Evolutionary conservation across 2,329 filamentous ascomycete species (phyloP).

Genomic region (Colletotrichum filicis): DNA sequence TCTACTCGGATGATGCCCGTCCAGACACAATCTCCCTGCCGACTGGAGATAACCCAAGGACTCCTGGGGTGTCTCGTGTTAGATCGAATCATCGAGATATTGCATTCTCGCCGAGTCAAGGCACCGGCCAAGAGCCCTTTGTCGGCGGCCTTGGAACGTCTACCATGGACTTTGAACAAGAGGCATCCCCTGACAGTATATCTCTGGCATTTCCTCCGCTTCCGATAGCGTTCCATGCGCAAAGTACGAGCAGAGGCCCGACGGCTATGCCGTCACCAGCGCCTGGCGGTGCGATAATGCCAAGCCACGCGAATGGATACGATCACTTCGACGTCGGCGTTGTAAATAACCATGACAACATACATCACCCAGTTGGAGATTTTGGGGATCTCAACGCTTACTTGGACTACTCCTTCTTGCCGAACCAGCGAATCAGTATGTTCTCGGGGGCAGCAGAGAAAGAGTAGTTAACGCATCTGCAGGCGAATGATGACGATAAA

Average conservation of each 20-base stretch:
- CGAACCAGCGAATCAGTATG: slow-evolving; percentile 40
- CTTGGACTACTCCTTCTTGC: slow-evolving; percentile 40
- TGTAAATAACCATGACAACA: background rate
- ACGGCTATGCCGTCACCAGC: slow-evolving; percentile 32
- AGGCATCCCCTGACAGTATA: slow-evolving; percentile 40
- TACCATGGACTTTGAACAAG: slow-evolving; percentile 27
- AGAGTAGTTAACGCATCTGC: background rate
- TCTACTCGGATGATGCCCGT: slow-evolving; percentile 43
- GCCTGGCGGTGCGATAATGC: background rate
- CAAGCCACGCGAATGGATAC: background rate
- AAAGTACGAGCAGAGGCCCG: slow-evolving; percentile 27
- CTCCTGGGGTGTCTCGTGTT: background rate
- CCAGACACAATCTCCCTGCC: background rate
- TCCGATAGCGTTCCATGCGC: slow-evolving; percentile 43
- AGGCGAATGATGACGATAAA: background rate
- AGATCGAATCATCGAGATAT: background rate
- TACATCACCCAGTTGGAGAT: background rate
- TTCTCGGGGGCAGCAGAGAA: slow-evolving; percentile 34
- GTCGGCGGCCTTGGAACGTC: background rate
- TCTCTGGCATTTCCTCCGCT: slow-evolving; percentile 47
- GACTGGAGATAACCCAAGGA: background rate
- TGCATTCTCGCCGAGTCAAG: background rate
- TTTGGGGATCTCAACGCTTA: slow-evolving; percentile 39
- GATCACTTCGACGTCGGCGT: background rate
- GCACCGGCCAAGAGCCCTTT: background rate